Conservation (phyloP, 192 early-diverging fungal species). For the Coemansia sp. region DNA sequence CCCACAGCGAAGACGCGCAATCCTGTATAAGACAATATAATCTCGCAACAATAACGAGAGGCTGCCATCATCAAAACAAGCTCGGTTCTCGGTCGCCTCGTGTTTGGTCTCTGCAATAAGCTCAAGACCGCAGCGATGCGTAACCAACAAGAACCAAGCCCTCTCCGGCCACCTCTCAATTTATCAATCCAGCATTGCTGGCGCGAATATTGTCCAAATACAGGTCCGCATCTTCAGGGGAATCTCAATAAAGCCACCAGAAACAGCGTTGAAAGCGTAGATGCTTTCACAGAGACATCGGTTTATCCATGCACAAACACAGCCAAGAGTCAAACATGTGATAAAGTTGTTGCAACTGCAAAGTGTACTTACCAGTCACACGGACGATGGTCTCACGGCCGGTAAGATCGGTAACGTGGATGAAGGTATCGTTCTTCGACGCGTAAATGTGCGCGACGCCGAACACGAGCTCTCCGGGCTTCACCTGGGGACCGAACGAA, state of each 20-base stretch:
- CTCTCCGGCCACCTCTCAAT: constrained; percentile 1
- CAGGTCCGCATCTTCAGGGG: constrained; percentile 46
- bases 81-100: not conserved
- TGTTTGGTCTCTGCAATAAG: not conserved
- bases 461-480: constrained; percentile 97
- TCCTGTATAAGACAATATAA: not conserved
- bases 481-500: constrained; percentile 95
- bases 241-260: constrained; percentile 45
- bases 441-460: constrained; percentile 99
- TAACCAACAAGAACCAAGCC: constrained; percentile 4
- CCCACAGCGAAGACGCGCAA: constrained; percentile 42
- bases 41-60: not conserved
- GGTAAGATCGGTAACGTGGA: constrained; percentile 99
- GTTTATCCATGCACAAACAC: not conserved
- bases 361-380: constrained; percentile 82
- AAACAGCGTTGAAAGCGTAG: not conserved
- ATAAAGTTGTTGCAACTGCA: not conserved
- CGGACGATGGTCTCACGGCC: constrained; percentile 99
- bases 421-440: constrained; percentile 99
- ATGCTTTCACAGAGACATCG: not conserved
- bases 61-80: not conserved
- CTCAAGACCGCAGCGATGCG: not conserved
- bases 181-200: not conserved
- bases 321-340: not conserved
- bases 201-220: constrained; percentile 23